phyloP scores from a whole-genome alignment of 106 monocot genomes.

The Dendrobium officinale region DNA sequence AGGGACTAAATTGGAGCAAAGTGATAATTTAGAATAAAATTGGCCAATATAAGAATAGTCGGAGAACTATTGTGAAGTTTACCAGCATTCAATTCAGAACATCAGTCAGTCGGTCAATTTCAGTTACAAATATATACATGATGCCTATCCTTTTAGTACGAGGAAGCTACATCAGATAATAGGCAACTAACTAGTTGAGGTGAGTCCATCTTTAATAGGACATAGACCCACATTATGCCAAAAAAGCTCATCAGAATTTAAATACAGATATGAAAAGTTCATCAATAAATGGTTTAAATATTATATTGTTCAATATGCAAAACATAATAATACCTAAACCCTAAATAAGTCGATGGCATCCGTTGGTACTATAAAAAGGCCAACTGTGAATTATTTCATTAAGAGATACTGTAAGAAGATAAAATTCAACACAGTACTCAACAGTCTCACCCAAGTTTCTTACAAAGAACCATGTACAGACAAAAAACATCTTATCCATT shows the following conservation, averaged over 20 bases:
- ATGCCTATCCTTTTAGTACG: not conserved
- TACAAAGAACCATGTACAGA: not conserved
- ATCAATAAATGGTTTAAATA: not conserved
- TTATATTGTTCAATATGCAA: not conserved
- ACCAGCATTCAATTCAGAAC: not conserved
- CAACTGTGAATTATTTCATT: not conserved
- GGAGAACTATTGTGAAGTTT: too few relatives aligned
- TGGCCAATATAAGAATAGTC: too few relatives aligned
- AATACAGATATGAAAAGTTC: not conserved
- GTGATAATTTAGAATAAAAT: too few relatives aligned
- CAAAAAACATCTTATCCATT: conserved; percentile 5
- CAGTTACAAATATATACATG: not conserved
- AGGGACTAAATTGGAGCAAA: too few relatives aligned
- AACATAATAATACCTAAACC: not conserved
- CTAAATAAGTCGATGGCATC: not conserved
- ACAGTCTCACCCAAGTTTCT: not conserved
- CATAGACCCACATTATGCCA: too few relatives aligned
- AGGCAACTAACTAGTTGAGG: not conserved
- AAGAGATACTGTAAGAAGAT: not conserved
- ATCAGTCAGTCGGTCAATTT: not conserved
- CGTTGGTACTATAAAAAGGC: not conserved
- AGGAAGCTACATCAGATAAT: not conserved
- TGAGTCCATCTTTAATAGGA: not conserved
- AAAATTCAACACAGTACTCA: not conserved
- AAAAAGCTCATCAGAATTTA: not conserved